Base-by-base conservation (phyloP, 495 filamentous ascomycete species). In the Talaromyces trachyspermus region DNA sequence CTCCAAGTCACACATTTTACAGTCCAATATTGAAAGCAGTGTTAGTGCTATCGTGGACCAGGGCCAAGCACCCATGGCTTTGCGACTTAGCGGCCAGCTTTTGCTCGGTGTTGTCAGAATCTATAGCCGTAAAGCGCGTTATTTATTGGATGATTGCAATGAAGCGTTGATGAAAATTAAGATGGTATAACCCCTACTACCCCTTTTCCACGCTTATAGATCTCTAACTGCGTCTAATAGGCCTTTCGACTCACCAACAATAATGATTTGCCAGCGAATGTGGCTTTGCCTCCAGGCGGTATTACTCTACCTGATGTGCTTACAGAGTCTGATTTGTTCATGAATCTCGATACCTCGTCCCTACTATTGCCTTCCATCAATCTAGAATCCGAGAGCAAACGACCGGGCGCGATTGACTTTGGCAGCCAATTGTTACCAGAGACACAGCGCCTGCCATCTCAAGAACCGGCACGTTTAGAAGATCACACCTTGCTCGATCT, bases 101-200 rank as follows among this genome's bases (percentile, higher is more conserved):
- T 70, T 98, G 52, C 75, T 98, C 45, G 92, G 92, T 68, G 92
- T 98, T 29, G 94, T 95, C 50, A 78, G 92, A 53, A 98, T 98
- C 45, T 97, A 98, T 65, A 95, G 89, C 60, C 78, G 94, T 49
- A 98, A 98, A 67, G 89, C 92, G 57, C 84, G 89, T 51, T 98
- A 98, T 62, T 72, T 98, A 11, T 70, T 96, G 30, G 92, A 97
- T 60, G 92, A 98, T 61, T 98, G 92, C 71, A 95, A 91, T 58
- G 92, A 98, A 67, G 90, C 92, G 20, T 70, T 97, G 47, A 81
- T 92, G 74, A 96, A 95, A 66, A 95, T 98, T 56, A 96, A 96
- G 61, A 92, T 96, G 91, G 91, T 95, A 75, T 48, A 25, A 27
- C 36, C 36, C 17, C 23, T 6, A 24, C 24, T 5, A 20, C 12